Percentiles rank a stretch among this genome's conserved stretches.
phyloP scores from a whole-genome alignment of 257 asterid species.

The Primulina eburnea region DNA sequence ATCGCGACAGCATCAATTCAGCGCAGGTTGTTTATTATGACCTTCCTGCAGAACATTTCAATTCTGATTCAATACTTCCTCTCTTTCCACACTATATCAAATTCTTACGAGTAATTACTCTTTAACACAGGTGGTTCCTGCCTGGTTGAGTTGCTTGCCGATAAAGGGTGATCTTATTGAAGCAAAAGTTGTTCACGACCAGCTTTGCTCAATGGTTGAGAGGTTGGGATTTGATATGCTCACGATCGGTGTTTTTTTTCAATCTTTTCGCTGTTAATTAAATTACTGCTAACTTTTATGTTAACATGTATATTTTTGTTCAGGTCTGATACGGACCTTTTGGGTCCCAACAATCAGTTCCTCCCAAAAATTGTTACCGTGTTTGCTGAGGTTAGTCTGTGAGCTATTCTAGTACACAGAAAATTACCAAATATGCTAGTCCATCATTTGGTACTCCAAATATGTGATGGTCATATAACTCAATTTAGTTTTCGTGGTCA shows the following conservation, averaged over 20 bases:
- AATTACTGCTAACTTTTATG: too few relatives aligned
- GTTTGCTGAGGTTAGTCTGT: conserved; percentile 45
- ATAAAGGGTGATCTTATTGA: conserved; percentile 85
- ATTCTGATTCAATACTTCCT: too few relatives aligned
- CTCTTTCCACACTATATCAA: background rate
- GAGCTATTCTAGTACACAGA: too few relatives aligned
- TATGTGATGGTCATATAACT: too few relatives aligned
- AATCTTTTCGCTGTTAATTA: too few relatives aligned
- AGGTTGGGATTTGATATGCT: background rate
- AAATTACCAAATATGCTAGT: too few relatives aligned
- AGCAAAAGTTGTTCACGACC: conserved; percentile 94
- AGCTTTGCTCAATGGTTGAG: conserved; percentile 94
- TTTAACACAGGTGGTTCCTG: conserved; percentile 79
- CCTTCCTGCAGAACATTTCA: too few relatives aligned
- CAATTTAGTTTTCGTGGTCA: too few relatives aligned
- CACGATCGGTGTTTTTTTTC: too few relatives aligned
- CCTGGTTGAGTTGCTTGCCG: conserved; percentile 94
- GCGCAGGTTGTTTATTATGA: conserved; percentile 45
- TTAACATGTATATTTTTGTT: too few relatives aligned
- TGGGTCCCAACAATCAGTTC: conserved; percentile 50
- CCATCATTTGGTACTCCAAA: too few relatives aligned
- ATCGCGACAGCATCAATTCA: conserved; percentile 88
- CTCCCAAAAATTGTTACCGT: conserved; percentile 54
- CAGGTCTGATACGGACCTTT: conserved; percentile 50
- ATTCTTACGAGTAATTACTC: background rate